These are phyloP conservation scores for Cordyceps militaris DNA, from an alignment of 2,329 filamentous ascomycete species.

Conservation along the genomic window DNA sequence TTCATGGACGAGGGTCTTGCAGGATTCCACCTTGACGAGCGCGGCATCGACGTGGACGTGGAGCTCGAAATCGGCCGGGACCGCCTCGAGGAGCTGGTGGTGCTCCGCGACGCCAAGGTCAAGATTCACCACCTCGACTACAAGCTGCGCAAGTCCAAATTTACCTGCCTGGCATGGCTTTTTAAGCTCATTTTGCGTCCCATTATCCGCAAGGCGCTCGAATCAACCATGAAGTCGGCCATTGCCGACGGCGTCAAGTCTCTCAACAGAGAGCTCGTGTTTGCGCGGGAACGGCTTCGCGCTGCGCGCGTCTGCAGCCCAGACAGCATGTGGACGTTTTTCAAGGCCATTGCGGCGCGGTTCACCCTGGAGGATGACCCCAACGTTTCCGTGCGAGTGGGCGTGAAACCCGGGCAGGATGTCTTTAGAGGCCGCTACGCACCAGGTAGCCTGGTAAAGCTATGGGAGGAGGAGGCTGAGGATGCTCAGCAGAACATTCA, in stretches of 20 bases:
- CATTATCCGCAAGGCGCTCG: conserved; percentile 69
- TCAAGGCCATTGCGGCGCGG: conserved; percentile 73
- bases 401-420: conserved; percentile 50
- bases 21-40: conserved; percentile 76
- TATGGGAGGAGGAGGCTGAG: conserved; percentile 78
- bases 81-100: conserved; percentile 71
- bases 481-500: conserved; percentile 67
- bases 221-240: conserved; percentile 66
- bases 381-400: conserved; percentile 67
- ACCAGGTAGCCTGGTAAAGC: conserved; percentile 77
- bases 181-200: conserved; percentile 79
- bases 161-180: conserved; percentile 72
- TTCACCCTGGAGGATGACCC: conserved; percentile 66
- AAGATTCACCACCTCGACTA: conserved; percentile 84
- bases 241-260: conserved; percentile 64
- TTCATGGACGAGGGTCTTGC: conserved; percentile 79
- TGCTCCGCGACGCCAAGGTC: conserved; percentile 68
- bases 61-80: conserved; percentile 79
- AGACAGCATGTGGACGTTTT: conserved; percentile 71
- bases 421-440: conserved; percentile 81
- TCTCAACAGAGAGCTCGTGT: conserved; percentile 79
- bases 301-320: conserved; percentile 78
- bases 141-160: conserved; percentile 64
- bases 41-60: conserved; percentile 78
- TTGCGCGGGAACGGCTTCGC: conserved; percentile 76